Conservation (phyloP, 768 basidiomycete genomes). For the Agaricus blazei region DNA sequence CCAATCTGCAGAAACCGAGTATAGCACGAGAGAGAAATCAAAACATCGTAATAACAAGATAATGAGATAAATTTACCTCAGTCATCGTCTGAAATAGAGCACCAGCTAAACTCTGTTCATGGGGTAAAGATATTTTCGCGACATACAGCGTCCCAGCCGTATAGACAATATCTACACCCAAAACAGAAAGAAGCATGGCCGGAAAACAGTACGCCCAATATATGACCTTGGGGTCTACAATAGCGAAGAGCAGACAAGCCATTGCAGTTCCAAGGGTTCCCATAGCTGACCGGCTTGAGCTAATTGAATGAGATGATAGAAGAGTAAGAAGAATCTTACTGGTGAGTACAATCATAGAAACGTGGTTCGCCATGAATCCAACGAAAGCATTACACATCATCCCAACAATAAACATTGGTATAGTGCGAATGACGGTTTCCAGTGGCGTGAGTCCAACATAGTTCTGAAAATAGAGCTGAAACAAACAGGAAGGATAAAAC, state of each 20-base stretch:
- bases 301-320: background rate
- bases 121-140: slow-evolving; percentile 56
- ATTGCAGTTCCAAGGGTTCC: slow-evolving; percentile 56
- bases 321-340: slow-evolving; percentile 31
- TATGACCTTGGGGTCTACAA: slow-evolving; percentile 48
- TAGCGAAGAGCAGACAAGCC: slow-evolving; percentile 62
- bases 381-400: slow-evolving; percentile 60
- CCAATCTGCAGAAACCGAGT: slow-evolving; percentile 42
- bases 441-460: slow-evolving; percentile 52
- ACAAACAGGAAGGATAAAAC: background rate
- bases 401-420: slow-evolving; percentile 72
- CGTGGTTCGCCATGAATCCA: slow-evolving; percentile 48
- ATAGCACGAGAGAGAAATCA: background rate
- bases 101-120: slow-evolving; percentile 74
- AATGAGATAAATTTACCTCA: slow-evolving; percentile 36
- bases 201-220: slow-evolving; percentile 82
- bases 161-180: slow-evolving; percentile 78
- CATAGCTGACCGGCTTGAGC: slow-evolving; percentile 8
- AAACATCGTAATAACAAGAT: background rate
- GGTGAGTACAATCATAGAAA: slow-evolving; percentile 53
- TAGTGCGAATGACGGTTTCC: slow-evolving; percentile 54
- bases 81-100: slow-evolving; percentile 81
- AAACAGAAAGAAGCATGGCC: slow-evolving; percentile 54
- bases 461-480: slow-evolving; percentile 67
- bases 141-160: slow-evolving; percentile 70